Conservation (phyloP, 441 rosid genomes). For the Capsella rubella region DNA sequence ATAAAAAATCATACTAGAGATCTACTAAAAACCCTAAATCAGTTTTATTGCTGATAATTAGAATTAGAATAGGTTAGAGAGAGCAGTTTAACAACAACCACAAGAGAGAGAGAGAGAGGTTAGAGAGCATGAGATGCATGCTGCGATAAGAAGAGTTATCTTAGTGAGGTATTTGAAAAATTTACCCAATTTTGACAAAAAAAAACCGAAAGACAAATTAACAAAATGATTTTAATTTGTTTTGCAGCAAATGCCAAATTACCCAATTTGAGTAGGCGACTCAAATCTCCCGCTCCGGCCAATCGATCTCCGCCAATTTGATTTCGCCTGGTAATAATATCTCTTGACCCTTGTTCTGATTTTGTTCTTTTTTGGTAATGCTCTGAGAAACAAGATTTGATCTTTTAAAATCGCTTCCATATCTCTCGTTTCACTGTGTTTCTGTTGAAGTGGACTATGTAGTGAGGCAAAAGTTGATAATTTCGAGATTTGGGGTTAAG, state of each 20-base stretch:
- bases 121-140: not conserved
- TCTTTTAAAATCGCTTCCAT: not conserved
- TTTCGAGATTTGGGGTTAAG: no score
- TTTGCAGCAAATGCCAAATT: conserved; percentile 9
- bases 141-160: not conserved
- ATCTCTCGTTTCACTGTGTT: not conserved
- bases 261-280: conserved; percentile 21
- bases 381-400: not conserved
- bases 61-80: not conserved
- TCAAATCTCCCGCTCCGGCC: conserved; percentile 21
- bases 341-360: not conserved
- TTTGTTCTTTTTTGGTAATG: not conserved
- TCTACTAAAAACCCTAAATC: not conserved
- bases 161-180: not conserved
- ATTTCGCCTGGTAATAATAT: not conserved
- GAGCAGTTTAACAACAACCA: no score
- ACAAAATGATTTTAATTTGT: not conserved
- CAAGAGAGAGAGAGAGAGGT: not conserved
- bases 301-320: conserved; percentile 9
- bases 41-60: not conserved
- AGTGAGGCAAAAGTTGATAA: no score
- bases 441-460: not conserved
- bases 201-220: no score
- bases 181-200: not conserved
- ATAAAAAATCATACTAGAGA: not conserved